Base-by-base conservation (phyloP, 2,329 filamentous ascomycete species). In the Cadophora malorum region DNA sequence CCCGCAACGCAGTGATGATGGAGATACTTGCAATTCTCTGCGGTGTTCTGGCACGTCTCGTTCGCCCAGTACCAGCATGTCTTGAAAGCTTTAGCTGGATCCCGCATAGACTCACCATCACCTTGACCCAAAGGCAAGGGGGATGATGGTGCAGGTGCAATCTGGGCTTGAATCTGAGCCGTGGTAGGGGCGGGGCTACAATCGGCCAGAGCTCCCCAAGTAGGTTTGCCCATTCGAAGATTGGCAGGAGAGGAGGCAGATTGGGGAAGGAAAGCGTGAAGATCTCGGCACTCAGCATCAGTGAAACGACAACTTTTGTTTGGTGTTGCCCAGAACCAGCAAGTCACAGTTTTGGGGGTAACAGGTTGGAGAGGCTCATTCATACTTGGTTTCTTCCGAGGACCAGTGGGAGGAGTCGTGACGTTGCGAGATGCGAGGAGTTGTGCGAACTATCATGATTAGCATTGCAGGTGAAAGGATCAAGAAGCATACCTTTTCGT, bases 261-360 rank as follows among this genome's bases (percentile, higher is more conserved):
- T 28, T 25, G 28, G 12, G 63, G 62, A 9, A 70, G 6, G 60
- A 63, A 41, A n/a, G 63, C 68, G 55, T 76, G 74, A 2, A 76
- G 65, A 50, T 76, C 68, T 1, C 72, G 69, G 55, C 75, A 76
- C 69, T 75, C 72, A 60, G 72, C 72, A 21, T 69, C 71, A 0
- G 65, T 71, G 67, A 73, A 76, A n/a, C 73, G 73, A 38, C 75
- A 76, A 3, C 50, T 61, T 52, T 69, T 70, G 31, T 66, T 66
- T 4, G 63, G 55, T 1, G 68, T 69, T 64, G 16, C 23, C 50
- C 53, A 53, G 19, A 45, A 75, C 73, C 71, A 75, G 64, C 74
- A 76, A 7, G 69, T 72, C 16, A 65, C 52, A 0, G 70, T 72
- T 25, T 74, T 74, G 16, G 71, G 71, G 25, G 23, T 21, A 9